Evolutionary conservation across 495 filamentous ascomycete species (phyloP).

Genomic region (Penicillium flavigenum): DNA sequence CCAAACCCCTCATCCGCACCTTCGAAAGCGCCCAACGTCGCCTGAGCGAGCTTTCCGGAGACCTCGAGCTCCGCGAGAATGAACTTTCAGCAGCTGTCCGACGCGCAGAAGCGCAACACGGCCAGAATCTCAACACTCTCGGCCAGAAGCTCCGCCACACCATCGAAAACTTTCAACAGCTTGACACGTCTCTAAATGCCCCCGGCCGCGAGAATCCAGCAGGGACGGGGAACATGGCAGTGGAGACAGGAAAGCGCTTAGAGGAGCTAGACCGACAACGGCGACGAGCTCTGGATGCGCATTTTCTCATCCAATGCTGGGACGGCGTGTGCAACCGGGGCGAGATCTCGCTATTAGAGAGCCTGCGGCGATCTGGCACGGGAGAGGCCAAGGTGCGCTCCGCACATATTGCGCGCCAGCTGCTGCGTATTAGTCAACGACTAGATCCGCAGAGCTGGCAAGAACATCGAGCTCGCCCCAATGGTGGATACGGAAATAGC

Average conservation of each 20-base stretch:
- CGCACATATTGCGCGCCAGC: constrained; percentile 83
- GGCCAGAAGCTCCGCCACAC: constrained; percentile 87
- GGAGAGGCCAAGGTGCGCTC: constrained; percentile 85
- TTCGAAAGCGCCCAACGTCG: constrained; percentile 87
- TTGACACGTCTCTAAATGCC: constrained; percentile 74
- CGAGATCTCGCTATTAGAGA: constrained; percentile 75
- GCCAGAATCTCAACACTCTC: constrained; percentile 79
- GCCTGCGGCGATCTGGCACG: constrained; percentile 72
- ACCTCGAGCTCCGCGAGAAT: constrained; percentile 81
- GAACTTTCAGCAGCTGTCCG: constrained; percentile 86
- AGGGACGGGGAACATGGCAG: constrained; percentile 86
- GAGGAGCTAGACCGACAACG: constrained; percentile 93
- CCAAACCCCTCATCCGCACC: constrained; percentile 92
- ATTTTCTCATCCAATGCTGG: constrained; percentile 95
- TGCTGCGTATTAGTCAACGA: constrained; percentile 83
- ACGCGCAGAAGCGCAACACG: constrained; percentile 87
- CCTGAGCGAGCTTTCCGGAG: constrained; percentile 77
- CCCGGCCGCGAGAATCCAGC: constrained; percentile 58
- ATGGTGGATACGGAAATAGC: constrained; percentile 46
- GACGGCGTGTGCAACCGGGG: constrained; percentile 84
- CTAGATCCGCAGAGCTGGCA: constrained; percentile 74
- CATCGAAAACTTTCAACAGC: constrained; percentile 82
- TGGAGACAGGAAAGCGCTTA: constrained; percentile 90
- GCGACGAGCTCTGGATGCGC: constrained; percentile 85
- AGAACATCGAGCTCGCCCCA: constrained; percentile 57